A percentile compares a stretch with the other conserved stretches of the same genome.
phyloP scores from a whole-genome alignment of 1,284 basidiomycete genomes.

The Ustilago shanxiensis region DNA sequence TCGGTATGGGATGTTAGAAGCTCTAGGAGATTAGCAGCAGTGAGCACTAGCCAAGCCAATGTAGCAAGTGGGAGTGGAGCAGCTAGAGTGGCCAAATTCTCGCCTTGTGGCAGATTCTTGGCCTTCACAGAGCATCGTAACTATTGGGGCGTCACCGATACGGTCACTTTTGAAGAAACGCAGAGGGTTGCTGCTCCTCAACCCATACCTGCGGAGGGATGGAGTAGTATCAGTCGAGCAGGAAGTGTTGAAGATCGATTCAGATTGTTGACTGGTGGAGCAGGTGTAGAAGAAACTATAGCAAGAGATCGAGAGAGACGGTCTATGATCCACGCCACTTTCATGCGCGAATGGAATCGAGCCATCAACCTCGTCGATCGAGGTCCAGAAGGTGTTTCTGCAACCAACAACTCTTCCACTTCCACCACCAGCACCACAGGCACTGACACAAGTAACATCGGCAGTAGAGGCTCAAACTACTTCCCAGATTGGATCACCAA shows the following conservation, averaged over 20 bases:
- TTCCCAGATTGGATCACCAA: conserved; percentile 20
- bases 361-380: conserved; percentile 34
- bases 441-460: neutral
- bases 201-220: neutral
- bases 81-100: conserved; percentile 56
- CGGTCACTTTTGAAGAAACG: conserved; percentile 45
- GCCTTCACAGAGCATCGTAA: conserved; percentile 61
- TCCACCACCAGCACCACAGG: neutral
- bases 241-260: conserved; percentile 26
- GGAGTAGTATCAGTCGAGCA: neutral
- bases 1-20: conserved; percentile 73
- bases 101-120: conserved; percentile 54
- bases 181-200: conserved; percentile 29
- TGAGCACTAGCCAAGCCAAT: conserved; percentile 41
- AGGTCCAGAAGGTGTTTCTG: neutral
- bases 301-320: conserved; percentile 32
- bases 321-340: conserved; percentile 40
- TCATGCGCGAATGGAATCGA: conserved; percentile 46
- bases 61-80: conserved; percentile 46
- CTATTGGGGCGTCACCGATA: conserved; percentile 55
- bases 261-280: conserved; percentile 20
- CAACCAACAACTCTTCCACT: neutral
- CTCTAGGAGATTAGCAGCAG: conserved; percentile 57
- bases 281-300: conserved; percentile 17
- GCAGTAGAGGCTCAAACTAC: conserved; percentile 11